Percentiles rank a stretch among this genome's conserved stretches.
These are phyloP conservation scores for Annulohypoxylon stygium DNA, from an alignment of 495 filamentous ascomycete species.

Conservation along the genomic window DNA sequence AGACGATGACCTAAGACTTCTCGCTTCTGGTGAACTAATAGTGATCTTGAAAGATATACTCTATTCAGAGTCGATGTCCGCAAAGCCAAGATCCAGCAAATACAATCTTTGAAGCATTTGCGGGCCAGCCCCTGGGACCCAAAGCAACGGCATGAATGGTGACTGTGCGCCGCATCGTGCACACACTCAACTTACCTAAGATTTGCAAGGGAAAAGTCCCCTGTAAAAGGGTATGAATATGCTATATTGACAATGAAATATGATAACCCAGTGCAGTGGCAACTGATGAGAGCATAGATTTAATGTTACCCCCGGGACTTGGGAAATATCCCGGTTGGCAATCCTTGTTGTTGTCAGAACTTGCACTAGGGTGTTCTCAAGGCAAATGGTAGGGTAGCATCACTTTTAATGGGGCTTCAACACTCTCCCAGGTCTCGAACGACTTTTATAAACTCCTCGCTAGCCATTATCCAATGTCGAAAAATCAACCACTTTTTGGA, in stretches of 20 bases:
- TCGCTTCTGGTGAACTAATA: background rate
- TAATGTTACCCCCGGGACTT: slow-evolving; percentile 8
- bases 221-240: background rate
- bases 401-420: background rate
- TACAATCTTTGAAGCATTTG: background rate
- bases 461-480: slow-evolving; percentile 7
- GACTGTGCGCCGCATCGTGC: background rate
- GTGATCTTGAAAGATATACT: background rate
- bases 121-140: background rate
- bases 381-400: slow-evolving; percentile 5
- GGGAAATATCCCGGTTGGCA: slow-evolving; percentile 1
- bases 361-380: background rate
- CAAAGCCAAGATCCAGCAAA: background rate
- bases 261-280: background rate
- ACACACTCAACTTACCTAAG: background rate
- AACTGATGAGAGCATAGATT: background rate
- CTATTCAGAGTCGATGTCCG: background rate
- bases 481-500: slow-evolving; percentile 6
- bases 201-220: background rate
- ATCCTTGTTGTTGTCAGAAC: background rate
- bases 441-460: slow-evolving; percentile 19
- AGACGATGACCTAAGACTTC: background rate
- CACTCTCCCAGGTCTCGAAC: background rate
- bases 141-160: background rate
- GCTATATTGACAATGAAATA: background rate